These are phyloP conservation scores for Candida awuae DNA, from an alignment of 805 yeast genomes.

Conservation along the genomic window DNA sequence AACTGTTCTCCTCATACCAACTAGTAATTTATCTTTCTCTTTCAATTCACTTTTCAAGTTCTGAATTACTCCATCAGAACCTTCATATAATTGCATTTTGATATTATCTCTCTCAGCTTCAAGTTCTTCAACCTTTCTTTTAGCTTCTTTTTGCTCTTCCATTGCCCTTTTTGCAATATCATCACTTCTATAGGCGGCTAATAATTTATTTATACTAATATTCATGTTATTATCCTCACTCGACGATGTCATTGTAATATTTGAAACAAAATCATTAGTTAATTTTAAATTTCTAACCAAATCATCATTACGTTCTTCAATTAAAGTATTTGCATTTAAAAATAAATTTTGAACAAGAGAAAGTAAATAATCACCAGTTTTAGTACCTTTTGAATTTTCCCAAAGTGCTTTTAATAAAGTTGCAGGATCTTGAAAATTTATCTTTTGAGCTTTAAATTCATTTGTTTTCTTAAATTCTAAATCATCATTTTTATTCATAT, in stretches of 20 bases:
- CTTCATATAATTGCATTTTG: slow-evolving; percentile 35
- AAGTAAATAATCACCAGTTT: slow-evolving; percentile 49
- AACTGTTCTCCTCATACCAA: slow-evolving; percentile 52
- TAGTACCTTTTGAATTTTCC: slow-evolving; percentile 47
- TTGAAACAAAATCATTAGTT: slow-evolving; percentile 47
- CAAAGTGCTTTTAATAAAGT: slow-evolving; percentile 56
- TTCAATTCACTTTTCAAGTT: slow-evolving; percentile 51
- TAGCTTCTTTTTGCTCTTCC: slow-evolving; percentile 34
- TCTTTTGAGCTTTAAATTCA: slow-evolving; percentile 34
- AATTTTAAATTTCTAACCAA: slow-evolving; percentile 45
- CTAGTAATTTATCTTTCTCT: slow-evolving; percentile 54
- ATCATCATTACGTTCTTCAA: slow-evolving; percentile 29
- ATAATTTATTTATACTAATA: slow-evolving; percentile 65
- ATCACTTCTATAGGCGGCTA: slow-evolving; percentile 72
- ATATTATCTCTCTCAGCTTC: slow-evolving; percentile 34
- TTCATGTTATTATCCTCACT: slow-evolving; percentile 63
- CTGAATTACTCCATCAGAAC: slow-evolving; percentile 67
- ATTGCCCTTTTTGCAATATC: slow-evolving; percentile 73
- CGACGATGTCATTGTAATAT: slow-evolving; percentile 43
- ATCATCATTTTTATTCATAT: slow-evolving; percentile 36
- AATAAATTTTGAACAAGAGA: slow-evolving; percentile 62
- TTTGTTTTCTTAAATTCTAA: slow-evolving; percentile 31
- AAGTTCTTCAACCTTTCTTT: slow-evolving; percentile 34
- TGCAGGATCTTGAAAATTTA: slow-evolving; percentile 63
- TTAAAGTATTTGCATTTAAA: slow-evolving; percentile 36